Evolutionary conservation across 345 rosid species (phyloP).

Genomic region (Raphanus raphanistrum): DNA sequence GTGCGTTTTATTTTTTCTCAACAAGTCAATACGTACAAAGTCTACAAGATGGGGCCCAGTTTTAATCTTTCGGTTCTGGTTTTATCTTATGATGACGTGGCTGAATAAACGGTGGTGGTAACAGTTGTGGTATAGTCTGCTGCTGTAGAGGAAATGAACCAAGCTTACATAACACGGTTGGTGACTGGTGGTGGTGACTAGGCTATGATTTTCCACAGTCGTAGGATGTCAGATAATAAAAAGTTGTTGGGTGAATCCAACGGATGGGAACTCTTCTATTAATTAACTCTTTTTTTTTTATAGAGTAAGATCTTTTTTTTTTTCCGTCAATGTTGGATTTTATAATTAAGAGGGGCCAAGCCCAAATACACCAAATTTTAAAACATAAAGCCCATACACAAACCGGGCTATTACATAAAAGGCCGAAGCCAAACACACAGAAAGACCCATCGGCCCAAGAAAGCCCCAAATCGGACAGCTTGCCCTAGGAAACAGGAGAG

Average conservation of each 20-base stretch:
- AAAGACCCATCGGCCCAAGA: too few species aligned
- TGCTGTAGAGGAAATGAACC: constrained; percentile 15
- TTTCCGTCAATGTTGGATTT: too few species aligned
- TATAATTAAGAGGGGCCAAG: too few species aligned
- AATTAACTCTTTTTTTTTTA: neutral
- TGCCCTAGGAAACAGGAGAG: too few species aligned
- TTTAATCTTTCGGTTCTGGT: neutral
- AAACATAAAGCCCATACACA: too few species aligned
- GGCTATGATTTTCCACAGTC: neutral
- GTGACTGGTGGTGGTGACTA: neutral
- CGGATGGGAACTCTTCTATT: constrained; percentile 12
- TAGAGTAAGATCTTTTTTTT: too few species aligned
- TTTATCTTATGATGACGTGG: neutral
- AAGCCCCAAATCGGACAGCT: too few species aligned
- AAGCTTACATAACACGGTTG: constrained; percentile 11
- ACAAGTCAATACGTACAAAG: constrained; percentile 32
- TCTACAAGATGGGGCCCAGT: neutral
- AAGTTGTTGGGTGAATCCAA: neutral
- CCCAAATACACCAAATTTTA: too few species aligned
- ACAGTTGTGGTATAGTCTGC: neutral
- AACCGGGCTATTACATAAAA: too few species aligned
- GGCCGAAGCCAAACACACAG: too few species aligned
- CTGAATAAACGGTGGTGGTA: neutral
- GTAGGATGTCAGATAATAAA: neutral
- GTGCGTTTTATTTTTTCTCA: neutral